Evolutionary conservation across 2,329 filamentous ascomycete species (phyloP), one percentile per base, ranked within the genome.

Genomic region (Myriosclerotinia curreyana): DNA sequence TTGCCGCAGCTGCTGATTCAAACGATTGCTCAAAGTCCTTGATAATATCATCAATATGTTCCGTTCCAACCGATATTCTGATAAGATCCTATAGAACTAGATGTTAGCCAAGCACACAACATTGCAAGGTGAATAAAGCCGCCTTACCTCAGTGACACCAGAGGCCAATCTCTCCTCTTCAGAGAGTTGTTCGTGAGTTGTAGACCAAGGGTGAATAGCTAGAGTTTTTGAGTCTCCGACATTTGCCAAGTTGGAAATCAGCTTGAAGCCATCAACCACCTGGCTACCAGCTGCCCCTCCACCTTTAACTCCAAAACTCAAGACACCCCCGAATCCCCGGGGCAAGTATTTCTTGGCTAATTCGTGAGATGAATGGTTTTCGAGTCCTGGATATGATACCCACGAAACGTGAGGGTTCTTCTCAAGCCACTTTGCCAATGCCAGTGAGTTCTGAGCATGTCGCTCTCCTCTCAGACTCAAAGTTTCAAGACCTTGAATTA

Each of bases 11-110:
- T 0, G 84, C 82, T 34, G 84, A 82, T 74, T 86, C 83, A 78
- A 97, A 96, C 0, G 91, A 90, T 81, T 96, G 93, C 77, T 94
- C 89, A 75, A 98, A 97, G 78, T 98, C 94, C 71, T 87, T 89
- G 74, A 96, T 95, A 73, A 98, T 97, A 74, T 98, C 94, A 79
- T 96, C 93, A 75, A 98, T 96, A 76, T 97, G 92, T 80, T 98
- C 94, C 0, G 90, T 96, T 60, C 94, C 94, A 65, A 97, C 93
- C 0, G 93, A 97, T 74, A 98, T 95, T 68, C 94, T 90, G 77
- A 98, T 96, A 48, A 93, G 86, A 74, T 96, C 94, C 83, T 92
- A 76, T 25, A 34, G 17, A 50, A 38, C 38, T 5, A 53, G 44
- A 46, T 56, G 20, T 69, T 52, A 67, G 50, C 48, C 40, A 48